phyloP scores from a whole-genome alignment of 2,329 filamentous ascomycete genomes.

The Hirsutella thompsonii region DNA sequence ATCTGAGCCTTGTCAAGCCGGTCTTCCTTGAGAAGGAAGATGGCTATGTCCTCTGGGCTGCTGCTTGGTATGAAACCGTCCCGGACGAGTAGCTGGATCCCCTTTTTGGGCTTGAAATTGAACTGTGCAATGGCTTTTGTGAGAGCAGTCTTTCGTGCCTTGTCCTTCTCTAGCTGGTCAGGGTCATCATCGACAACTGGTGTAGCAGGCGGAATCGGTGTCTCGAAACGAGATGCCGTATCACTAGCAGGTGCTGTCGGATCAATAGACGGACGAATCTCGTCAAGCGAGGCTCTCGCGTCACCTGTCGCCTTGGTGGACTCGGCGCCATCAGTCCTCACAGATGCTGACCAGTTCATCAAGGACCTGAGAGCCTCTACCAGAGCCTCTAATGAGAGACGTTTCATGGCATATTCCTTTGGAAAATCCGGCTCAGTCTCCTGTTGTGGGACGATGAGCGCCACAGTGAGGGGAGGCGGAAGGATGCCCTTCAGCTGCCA shows the following conservation, averaged over 20 bases:
- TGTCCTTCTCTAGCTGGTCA: slow-evolving; percentile 85
- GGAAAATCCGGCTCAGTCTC: slow-evolving; percentile 62
- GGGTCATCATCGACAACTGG: slow-evolving; percentile 77
- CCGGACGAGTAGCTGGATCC: slow-evolving; percentile 69
- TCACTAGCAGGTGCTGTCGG: slow-evolving; percentile 38
- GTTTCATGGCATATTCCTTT: slow-evolving; percentile 82
- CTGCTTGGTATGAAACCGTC: slow-evolving; percentile 81
- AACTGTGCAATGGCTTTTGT: slow-evolving; percentile 83
- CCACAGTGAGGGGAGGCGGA: slow-evolving; percentile 74
- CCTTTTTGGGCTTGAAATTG: slow-evolving; percentile 95
- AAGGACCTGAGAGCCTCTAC: slow-evolving; percentile 82
- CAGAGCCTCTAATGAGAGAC: slow-evolving; percentile 74
- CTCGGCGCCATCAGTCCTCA: slow-evolving; percentile 41
- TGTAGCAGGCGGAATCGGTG: slow-evolving; percentile 47
- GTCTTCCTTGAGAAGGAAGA: slow-evolving; percentile 70
- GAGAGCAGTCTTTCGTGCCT: slow-evolving; percentile 84
- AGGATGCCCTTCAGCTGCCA: slow-evolving; percentile 82
- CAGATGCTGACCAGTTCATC: slow-evolving; percentile 73
- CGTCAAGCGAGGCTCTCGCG: slow-evolving; percentile 26
- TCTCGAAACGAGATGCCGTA: slow-evolving; percentile 48
- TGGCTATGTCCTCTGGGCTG: slow-evolving; percentile 68
- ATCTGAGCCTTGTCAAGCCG: slow-evolving; percentile 83
- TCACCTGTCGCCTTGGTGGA: slow-evolving; percentile 18
- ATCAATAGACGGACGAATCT: slow-evolving; percentile 54
- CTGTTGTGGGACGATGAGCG: slow-evolving; percentile 50